Base-by-base conservation (phyloP, 352 stramenopile genomes). In the Globisporangium sylvaticum region DNA sequence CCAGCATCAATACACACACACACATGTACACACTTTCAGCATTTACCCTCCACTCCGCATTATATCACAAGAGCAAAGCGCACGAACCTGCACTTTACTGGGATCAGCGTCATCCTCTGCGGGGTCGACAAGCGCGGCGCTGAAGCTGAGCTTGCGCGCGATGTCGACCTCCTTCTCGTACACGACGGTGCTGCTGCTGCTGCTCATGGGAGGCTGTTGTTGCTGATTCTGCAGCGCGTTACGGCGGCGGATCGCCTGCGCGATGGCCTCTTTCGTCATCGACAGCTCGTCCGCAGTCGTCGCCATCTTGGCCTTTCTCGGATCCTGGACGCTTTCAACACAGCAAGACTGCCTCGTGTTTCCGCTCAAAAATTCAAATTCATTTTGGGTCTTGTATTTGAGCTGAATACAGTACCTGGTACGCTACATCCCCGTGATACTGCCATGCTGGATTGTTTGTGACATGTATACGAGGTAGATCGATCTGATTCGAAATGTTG, bases 131-230 rank as follows among this genome's bases (percentile, higher is more conserved):
- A 87, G 74, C 71, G 75, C 78, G 2, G 76, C 69, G 58, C 78
- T 88, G 62, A 91, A 94, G 69, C 81, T 92, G 32, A 94, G 72
- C 57, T 88, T 88, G 58, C 86, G 78, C 48, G 76, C 69, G 31
- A 81, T 83, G 48, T 86, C 78, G 5, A 72, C 54, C 55, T 77
- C 73, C 1, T 53, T 50, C 1, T 70, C 65, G 22, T 61, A 70
- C 31, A 68, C 52, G 24, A 57, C 42, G 15, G 31, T 31, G 34
- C 42, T 44, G 34, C 50, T 29, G 18, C 34, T 34, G n/a, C 48
- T 42, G 48, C 34, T n/a, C 10, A 15, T 48, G 31, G 10, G 22
- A 10, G 39, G 55, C 39, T 58, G 54, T 20, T n/a, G 37, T 12
- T 48, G 39, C 4, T 50, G 42, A 44, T 15, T 63, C 39, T 57